Percentiles rank a stretch among this genome's conserved stretches.
phyloP scores from a whole-genome alignment of 306 rosid species.

The Cicer pinnatifidum region DNA sequence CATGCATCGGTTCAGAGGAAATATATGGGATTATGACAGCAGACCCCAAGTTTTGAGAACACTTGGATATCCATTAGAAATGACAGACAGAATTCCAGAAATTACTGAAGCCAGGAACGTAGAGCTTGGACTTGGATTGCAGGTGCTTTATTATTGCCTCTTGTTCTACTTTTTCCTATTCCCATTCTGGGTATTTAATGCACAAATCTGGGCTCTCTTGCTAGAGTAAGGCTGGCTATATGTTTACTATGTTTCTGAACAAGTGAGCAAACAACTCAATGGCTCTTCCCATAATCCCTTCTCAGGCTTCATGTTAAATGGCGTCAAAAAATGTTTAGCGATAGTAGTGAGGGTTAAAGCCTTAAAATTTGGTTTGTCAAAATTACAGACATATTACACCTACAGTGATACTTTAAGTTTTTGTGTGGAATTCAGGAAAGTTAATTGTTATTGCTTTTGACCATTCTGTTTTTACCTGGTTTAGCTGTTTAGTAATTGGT shows the following conservation, averaged over 20 bases:
- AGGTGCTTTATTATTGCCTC: conserved; percentile 54
- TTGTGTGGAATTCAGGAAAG: conserved; percentile 22
- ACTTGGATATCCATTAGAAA: conserved; percentile 75
- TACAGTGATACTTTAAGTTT: background rate
- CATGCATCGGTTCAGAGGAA: conserved; percentile 95
- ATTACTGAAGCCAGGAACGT: conserved; percentile 83
- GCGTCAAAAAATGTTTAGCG: conserved; percentile 21
- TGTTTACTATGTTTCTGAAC: conserved; percentile 6
- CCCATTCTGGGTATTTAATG: conserved; percentile 7
- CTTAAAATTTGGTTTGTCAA: conserved; percentile 15
- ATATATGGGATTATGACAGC: conserved; percentile 89
- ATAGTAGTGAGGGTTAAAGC: background rate
- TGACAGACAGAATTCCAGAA: conserved; percentile 72
- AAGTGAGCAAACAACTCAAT: conserved; percentile 9
- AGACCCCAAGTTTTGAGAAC: conserved; percentile 72
- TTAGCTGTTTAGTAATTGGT: conserved; percentile 27
- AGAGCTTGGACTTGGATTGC: conserved; percentile 96
- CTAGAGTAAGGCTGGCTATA: conserved; percentile 1
- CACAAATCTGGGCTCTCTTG: conserved; percentile 18
- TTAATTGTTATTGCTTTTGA: conserved; percentile 9
- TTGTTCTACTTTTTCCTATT: conserved; percentile 37
- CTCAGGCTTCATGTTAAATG: conserved; percentile 16
- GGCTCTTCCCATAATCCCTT: conserved; percentile 21
- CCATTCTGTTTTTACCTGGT: conserved; percentile 25
- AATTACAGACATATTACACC: conserved; percentile 26